phyloP scores from a whole-genome alignment of 306 rosid genomes.

The Hippophae tibetana region DNA sequence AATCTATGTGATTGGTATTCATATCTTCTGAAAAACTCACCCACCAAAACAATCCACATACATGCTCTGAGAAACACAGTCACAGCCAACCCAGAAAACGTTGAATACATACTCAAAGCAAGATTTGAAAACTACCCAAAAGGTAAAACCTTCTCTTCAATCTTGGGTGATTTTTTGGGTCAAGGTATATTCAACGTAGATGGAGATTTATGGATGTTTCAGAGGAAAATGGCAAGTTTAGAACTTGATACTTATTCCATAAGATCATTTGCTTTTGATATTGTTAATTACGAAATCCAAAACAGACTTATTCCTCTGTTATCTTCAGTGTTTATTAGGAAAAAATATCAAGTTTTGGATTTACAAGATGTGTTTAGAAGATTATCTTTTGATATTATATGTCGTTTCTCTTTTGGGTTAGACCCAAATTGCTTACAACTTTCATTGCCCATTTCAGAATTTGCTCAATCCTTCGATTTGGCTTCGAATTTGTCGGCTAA shows the following conservation, averaged over 20 bases:
- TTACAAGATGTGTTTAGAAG: conserved; percentile 64
- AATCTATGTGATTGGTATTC: conserved; percentile 80
- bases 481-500: conserved; percentile 70
- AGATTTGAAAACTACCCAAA: conserved; percentile 64
- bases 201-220: conserved; percentile 63
- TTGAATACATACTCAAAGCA: conserved; percentile 64
- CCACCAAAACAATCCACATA: conserved; percentile 57
- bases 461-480: conserved; percentile 53
- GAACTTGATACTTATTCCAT: conserved; percentile 45
- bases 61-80: conserved; percentile 56
- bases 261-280: conserved; percentile 48
- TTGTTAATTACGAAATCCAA: conserved; percentile 46
- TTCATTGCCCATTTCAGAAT: conserved; percentile 52
- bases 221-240: conserved; percentile 49
- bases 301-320: conserved; percentile 53
- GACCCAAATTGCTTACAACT: conserved; percentile 59
- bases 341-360: conserved; percentile 28
- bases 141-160: conserved; percentile 54
- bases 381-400: conserved; percentile 59
- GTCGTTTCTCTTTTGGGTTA: conserved; percentile 65
- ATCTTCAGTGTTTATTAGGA: conserved; percentile 6
- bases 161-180: conserved; percentile 68
- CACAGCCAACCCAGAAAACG: conserved; percentile 70
- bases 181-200: conserved; percentile 82
- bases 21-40: conserved; percentile 46